Conservation (phyloP, 2,329 filamentous ascomycete genomes). For the Plenodomus tracheiphilus region DNA sequence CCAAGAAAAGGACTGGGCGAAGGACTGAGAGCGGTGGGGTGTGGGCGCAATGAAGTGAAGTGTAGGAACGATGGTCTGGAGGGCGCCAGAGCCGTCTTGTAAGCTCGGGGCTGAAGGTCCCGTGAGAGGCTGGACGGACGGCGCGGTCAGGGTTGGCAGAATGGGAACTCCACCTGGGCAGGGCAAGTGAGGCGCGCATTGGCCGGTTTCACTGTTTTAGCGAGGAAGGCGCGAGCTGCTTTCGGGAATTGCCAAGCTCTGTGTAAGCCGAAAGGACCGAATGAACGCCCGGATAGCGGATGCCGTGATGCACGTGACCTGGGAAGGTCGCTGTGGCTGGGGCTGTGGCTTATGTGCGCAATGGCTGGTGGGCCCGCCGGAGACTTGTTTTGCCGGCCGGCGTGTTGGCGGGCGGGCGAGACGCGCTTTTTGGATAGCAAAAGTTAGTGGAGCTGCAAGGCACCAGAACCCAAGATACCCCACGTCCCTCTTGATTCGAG, state of each 20-base stretch:
- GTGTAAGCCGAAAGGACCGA: slow-evolving; percentile 6
- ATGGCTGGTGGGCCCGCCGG: slow-evolving; percentile 9
- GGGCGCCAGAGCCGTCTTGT: slow-evolving; percentile 42
- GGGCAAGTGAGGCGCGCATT: slow-evolving; percentile 22
- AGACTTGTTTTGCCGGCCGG: slow-evolving; percentile 12
- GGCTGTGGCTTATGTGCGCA: slow-evolving; percentile 3
- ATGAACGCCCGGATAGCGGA: neutral
- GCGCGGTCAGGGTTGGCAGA: slow-evolving; percentile 27
- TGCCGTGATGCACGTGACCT: neutral
- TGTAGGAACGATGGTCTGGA: slow-evolving; percentile 40
- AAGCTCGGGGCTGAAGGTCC: slow-evolving; percentile 34
- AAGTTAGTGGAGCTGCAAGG: slow-evolving; percentile 31
- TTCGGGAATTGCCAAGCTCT: slow-evolving; percentile 18
- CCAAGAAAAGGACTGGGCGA: slow-evolving; percentile 10
- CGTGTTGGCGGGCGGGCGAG: slow-evolving; percentile 13
- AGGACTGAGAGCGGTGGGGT: slow-evolving; percentile 20
- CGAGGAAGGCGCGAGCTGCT: slow-evolving; percentile 10
- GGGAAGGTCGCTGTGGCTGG: slow-evolving; percentile 6
- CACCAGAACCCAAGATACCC: slow-evolving; percentile 32
- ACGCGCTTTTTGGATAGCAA: slow-evolving; percentile 36
- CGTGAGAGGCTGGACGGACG: slow-evolving; percentile 38
- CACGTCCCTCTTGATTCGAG: slow-evolving; percentile 21
- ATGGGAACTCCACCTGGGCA: slow-evolving; percentile 26
- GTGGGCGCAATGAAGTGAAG: slow-evolving; percentile 38
- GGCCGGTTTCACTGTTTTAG: slow-evolving; percentile 2